phyloP scores from a whole-genome alignment of 2,329 filamentous ascomycete species.

The Alternaria arborescens region DNA sequence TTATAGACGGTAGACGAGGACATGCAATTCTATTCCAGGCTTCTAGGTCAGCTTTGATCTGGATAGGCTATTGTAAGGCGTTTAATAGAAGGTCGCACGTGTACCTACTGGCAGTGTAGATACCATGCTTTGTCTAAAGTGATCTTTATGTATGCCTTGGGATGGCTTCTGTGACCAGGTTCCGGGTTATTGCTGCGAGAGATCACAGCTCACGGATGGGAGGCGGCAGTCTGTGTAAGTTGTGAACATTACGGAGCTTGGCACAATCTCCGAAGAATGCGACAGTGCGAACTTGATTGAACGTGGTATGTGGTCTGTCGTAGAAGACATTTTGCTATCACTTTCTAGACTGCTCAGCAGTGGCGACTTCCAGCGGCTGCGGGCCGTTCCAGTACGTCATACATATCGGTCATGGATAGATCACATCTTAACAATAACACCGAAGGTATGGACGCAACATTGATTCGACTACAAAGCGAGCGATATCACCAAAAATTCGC shows the following conservation, averaged over 20 bases:
- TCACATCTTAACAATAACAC: background rate
- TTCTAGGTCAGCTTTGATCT: background rate
- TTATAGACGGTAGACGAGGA: background rate
- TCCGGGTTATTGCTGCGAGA: background rate
- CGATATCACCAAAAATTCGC: constrained; percentile 11
- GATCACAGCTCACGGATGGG: background rate
- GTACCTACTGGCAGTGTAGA: background rate
- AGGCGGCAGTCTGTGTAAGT: background rate
- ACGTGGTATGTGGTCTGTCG: background rate
- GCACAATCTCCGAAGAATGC: background rate
- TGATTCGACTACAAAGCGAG: background rate
- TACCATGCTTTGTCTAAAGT: background rate
- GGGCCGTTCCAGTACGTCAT: background rate
- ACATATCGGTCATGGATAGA: background rate
- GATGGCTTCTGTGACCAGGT: background rate
- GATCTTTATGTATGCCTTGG: background rate
- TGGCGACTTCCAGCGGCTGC: background rate
- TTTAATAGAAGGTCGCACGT: background rate
- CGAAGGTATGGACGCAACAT: background rate
- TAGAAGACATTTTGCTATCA: background rate
- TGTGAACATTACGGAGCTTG: background rate
- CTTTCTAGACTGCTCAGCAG: background rate
- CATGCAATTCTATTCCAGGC: background rate
- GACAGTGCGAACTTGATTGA: background rate
- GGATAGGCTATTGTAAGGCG: background rate